Evolutionary conservation across 2,329 filamentous ascomycete species (phyloP).

Genomic region (Botryosphaeria dothidea): DNA sequence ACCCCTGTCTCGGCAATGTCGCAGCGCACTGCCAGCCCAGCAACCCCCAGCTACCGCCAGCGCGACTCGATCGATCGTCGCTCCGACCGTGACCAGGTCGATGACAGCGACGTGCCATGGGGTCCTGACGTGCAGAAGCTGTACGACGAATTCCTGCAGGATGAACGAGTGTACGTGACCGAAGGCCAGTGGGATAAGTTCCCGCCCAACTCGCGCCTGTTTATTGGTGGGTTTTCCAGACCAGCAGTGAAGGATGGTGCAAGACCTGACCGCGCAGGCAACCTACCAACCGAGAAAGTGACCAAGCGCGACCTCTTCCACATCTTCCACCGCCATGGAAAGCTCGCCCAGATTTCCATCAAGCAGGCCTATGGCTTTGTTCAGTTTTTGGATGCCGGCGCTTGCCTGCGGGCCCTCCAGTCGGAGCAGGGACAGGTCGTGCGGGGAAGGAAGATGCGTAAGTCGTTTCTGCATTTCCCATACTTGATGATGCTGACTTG

Average conservation of each 20-base stretch:
- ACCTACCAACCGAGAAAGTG: conserved; percentile 88
- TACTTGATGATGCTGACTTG: conserved; percentile 30
- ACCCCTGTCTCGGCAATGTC: conserved; percentile 23
- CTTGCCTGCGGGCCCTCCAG: conserved; percentile 74
- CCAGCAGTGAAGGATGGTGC: conserved; percentile 9
- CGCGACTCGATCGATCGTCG: conserved; percentile 30
- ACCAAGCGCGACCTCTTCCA: conserved; percentile 94
- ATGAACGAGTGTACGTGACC: conserved; percentile 73
- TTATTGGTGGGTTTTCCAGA: conserved; percentile 64
- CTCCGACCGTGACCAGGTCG: conserved; percentile 29
- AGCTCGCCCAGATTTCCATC: conserved; percentile 89
- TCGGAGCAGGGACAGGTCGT: conserved; percentile 79
- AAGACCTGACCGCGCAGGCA: conserved; percentile 57
- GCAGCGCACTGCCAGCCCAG: conserved; percentile 32
- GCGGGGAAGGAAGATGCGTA: conserved; percentile 90
- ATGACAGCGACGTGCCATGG: conserved; percentile 54
- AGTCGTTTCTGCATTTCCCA: conserved; percentile 45
- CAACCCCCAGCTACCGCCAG: conserved; percentile 30
- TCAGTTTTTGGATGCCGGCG: conserved; percentile 77
- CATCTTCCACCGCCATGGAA: conserved; percentile 81
- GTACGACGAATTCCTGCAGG: conserved; percentile 71
- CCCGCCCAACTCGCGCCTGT: conserved; percentile 73
- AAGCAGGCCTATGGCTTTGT: conserved; percentile 98
- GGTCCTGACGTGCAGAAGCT: conserved; percentile 61
- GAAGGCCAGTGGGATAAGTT: conserved; percentile 83